Evolutionary conservation across 768 basidiomycete genomes (phyloP), one percentile per base, ranked within the genome.

Genomic region (Rhodocollybia butyracea): DNA sequence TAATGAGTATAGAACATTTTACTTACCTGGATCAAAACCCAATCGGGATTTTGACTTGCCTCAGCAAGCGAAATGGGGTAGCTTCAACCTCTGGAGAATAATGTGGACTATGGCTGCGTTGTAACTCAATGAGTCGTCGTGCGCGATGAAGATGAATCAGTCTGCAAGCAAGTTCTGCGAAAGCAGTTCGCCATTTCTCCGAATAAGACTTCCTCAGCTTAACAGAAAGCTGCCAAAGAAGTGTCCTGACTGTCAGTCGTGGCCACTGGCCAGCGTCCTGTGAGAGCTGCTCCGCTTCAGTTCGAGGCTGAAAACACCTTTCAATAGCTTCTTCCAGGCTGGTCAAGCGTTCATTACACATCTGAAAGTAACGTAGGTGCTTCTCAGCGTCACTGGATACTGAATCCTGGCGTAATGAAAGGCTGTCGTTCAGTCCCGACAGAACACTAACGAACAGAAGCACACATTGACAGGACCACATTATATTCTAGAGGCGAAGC

Each of bases 1-100:
- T 31, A 10, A 15, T 4, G 19, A 22, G 15, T 24, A 47, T 10
- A 59, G 43, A 48, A n/a, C n/a, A n/a, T n/a, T 58, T 57, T 46
- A 53, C 29, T 43, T 22, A 77, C 74, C 67, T 80, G 79, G 11
- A 81, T 68, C 13, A 80, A 58, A 0, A 77, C 58, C 79, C 76
- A 81, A 48, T 77, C 76, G 1, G 70, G 66, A 60, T 73, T 50
- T 27, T 52, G 10, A 13, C 30, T 13, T 2, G 47, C 24, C 6
- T 21, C n/a, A 2, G n/a, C 17, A 22, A 61, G 57, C 46, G 30
- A 45, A 59, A 10, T 17, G 51, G 38, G 15, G n/a, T 53, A 29
- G 30, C 38, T 19, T 42, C 29, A 7, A 53, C 19, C 32, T 51
- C 48, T n/a, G 13, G 36, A 26, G 19, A 13, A 21, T 41, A 53